Conservation (phyloP, 2,329 filamentous ascomycete genomes). For the Ilyonectria mors-panacis region DNA sequence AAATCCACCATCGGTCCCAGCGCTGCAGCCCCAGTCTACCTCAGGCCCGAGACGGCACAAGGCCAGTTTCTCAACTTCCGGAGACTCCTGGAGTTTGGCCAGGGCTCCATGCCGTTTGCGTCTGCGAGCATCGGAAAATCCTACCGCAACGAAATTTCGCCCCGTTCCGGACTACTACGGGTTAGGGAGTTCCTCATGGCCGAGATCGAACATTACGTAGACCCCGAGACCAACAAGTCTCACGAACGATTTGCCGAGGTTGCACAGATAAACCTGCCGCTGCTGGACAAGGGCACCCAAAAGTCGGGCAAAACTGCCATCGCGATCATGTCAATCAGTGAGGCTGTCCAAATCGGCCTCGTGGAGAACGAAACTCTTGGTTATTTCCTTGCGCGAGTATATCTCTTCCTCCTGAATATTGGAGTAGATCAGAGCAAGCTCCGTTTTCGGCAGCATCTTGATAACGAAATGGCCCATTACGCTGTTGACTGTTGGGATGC, state of each 20-base stretch:
- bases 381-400: constrained; percentile 96
- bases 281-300: constrained; percentile 89
- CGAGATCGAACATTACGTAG: constrained; percentile 98
- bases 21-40: constrained; percentile 84
- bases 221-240: constrained; percentile 94
- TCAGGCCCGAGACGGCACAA: constrained; percentile 96
- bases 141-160: constrained; percentile 98
- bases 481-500: constrained; percentile 98
- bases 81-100: constrained; percentile 97
- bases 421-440: constrained; percentile 91
- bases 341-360: constrained; percentile 85
- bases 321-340: constrained; percentile 80
- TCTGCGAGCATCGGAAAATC: constrained; percentile 98
- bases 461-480: constrained; percentile 85
- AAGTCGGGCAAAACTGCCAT: constrained; percentile 86
- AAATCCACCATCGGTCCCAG: constrained; percentile 94
- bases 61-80: constrained; percentile 98
- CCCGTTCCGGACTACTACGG: constrained; percentile 88
- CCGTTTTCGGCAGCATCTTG: constrained; percentile 97
- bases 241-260: constrained; percentile 91
- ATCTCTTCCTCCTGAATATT: constrained; percentile 89
- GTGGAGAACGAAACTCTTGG: constrained; percentile 98
- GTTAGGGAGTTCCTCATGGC: constrained; percentile 99
- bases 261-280: constrained; percentile 83
- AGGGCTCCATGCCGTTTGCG: constrained; percentile 95